Conservation (phyloP, 192 early-diverging fungal genomes). For the Borealophlyctis nickersoniae region DNA sequence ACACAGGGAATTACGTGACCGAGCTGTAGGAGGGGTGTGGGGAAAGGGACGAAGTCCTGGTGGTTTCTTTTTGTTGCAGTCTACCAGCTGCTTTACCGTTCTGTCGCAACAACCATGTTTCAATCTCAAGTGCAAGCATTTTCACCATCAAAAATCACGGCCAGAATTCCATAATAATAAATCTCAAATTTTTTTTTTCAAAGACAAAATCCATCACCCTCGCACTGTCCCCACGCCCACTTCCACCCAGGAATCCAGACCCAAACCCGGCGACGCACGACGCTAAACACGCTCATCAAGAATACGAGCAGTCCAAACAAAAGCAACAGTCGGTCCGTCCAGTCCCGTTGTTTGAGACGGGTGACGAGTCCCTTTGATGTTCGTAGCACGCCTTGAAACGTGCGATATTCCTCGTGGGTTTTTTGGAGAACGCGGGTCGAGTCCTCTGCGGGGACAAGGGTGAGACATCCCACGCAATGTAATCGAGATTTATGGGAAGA, state of each 20-base stretch:
- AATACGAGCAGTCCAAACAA: conserved; percentile 62
- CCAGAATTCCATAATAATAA: too few species aligned
- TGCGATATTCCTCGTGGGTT: conserved; percentile 55
- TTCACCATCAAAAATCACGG: too few species aligned
- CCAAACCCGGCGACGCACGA: conserved; percentile 62
- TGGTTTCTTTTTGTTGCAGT: conserved; percentile 2
- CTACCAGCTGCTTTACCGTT: too few species aligned
- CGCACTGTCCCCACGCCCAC: conserved; percentile 17
- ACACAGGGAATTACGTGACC: conserved; percentile 16
- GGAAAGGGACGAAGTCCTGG: not conserved
- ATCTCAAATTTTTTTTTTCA: too few species aligned
- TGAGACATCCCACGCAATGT: not conserved
- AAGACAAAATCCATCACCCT: conserved; percentile 23
- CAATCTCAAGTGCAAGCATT: too few species aligned
- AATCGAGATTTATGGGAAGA: not conserved
- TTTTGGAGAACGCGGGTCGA: conserved; percentile 51
- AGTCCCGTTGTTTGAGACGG: conserved; percentile 66
- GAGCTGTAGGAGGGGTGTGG: conserved; percentile 8
- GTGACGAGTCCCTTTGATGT: conserved; percentile 58
- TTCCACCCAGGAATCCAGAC: conserved; percentile 31
- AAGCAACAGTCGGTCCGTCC: conserved; percentile 62
- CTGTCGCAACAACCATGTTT: too few species aligned
- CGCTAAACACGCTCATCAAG: conserved; percentile 55
- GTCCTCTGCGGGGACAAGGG: conserved; percentile 38
- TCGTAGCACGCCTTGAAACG: conserved; percentile 48